These are phyloP conservation scores for Didymella lethalis DNA, from an alignment of 2,329 filamentous ascomycete species.

Conservation along the genomic window DNA sequence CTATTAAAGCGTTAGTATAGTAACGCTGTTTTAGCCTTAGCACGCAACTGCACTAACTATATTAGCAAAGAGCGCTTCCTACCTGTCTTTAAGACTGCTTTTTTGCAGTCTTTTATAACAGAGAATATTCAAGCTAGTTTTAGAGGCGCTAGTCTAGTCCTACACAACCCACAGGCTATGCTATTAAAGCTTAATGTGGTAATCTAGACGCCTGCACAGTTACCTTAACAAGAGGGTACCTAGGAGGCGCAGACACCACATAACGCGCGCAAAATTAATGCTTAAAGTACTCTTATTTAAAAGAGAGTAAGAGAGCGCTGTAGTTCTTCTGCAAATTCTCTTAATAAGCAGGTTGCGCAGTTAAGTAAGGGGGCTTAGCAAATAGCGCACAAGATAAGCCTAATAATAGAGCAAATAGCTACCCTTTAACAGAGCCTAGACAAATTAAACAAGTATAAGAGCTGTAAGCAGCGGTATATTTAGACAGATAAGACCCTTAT, in stretches of 20 bases:
- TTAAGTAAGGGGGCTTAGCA: no score
- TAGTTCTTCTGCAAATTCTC: not conserved
- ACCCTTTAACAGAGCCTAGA: no score
- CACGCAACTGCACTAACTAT: no score
- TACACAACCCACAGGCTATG: not conserved
- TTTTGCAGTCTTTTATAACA: not conserved
- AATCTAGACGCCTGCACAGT: not conserved
- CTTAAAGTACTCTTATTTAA: not conserved
- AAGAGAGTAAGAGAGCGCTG: not conserved
- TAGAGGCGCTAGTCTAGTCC: conserved; percentile 1
- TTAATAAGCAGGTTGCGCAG: not conserved
- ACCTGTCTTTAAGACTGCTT: not conserved
- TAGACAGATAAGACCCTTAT: no score
- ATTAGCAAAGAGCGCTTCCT: no score
- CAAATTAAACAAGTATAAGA: no score
- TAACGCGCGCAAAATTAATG: not conserved
- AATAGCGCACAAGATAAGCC: no score
- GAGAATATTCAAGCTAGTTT: not conserved
- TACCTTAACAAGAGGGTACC: not conserved
- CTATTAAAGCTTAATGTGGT: not conserved
- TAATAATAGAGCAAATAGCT: no score
- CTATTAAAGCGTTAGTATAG: no score
- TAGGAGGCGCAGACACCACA: no score
- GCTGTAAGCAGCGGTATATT: no score
- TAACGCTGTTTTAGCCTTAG: no score